Evolutionary conservation across 2,329 filamentous ascomycete genomes (phyloP).

Genomic region (Colletotrichum liriopes): DNA sequence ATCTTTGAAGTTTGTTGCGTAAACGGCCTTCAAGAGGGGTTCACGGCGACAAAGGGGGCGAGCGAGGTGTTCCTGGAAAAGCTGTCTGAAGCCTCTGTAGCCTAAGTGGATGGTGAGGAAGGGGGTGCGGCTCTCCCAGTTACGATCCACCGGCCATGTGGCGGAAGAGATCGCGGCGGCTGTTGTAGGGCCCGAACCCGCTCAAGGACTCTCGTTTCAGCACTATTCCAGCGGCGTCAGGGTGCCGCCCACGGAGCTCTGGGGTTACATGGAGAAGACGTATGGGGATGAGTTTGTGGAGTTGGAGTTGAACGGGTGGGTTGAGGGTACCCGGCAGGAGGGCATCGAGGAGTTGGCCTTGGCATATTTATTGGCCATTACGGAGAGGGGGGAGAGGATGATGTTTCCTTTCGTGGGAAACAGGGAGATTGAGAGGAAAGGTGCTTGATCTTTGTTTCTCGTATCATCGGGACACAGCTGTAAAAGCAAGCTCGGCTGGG

Average conservation of each 20-base stretch:
- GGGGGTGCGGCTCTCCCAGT: constrained; percentile 42
- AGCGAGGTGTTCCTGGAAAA: constrained; percentile 51
- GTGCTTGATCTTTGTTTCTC: neutral
- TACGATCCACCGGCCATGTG: constrained; percentile 44
- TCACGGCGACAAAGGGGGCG: constrained; percentile 53
- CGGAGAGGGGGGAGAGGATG: neutral
- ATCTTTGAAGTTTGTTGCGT: too few species aligned
- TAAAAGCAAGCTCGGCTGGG: neutral
- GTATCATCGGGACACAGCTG: neutral
- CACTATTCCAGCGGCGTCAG: constrained; percentile 43
- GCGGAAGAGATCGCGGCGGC: neutral
- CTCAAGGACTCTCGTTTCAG: neutral
- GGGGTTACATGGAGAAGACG: constrained; percentile 34
- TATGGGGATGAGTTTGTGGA: constrained; percentile 39
- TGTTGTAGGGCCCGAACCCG: neutral
- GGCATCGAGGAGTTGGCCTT: neutral
- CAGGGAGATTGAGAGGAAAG: neutral
- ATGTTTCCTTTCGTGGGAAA: neutral
- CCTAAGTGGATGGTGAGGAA: neutral
- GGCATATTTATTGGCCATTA: neutral
- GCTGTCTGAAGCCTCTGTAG: constrained; percentile 22
- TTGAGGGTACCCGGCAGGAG: neutral
- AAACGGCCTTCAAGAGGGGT: constrained; percentile 46
- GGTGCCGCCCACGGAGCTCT: constrained; percentile 36
- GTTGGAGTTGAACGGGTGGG: constrained; percentile 24